Conservation (phyloP, 2,329 filamentous ascomycete genomes). For the Penicillium sp. region DNA sequence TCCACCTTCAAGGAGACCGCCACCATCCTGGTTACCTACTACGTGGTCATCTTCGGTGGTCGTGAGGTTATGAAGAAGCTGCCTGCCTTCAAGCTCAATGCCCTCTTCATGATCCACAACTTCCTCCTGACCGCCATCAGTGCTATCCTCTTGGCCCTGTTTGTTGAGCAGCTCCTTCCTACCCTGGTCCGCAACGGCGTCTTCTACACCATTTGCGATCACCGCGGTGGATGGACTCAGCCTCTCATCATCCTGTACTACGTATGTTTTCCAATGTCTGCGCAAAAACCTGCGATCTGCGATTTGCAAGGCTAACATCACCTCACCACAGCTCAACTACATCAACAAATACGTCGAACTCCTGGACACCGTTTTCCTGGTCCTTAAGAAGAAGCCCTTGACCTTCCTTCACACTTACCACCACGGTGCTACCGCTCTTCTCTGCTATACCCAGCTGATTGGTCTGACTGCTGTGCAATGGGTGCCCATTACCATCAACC, state of each 20-base stretch:
- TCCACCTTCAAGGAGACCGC: constrained; percentile 84
- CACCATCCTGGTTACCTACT: constrained; percentile 84
- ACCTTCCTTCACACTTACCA: constrained; percentile 99
- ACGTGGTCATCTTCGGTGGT: constrained; percentile 89
- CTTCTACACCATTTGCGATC: constrained; percentile 82
- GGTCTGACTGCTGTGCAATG: constrained; percentile 92
- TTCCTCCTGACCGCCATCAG: constrained; percentile 89
- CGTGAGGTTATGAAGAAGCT: constrained; percentile 89
- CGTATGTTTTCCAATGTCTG: constrained; percentile 60
- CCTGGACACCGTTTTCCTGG: constrained; percentile 92
- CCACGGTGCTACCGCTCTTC: constrained; percentile 92
- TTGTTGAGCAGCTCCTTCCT: constrained; percentile 87
- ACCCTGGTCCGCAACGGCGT: constrained; percentile 79
- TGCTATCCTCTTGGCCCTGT: constrained; percentile 77
- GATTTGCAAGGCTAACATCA: constrained; percentile 43
- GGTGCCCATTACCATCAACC: constrained; percentile 90
- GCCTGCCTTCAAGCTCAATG: constrained; percentile 82
- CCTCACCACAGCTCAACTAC: constrained; percentile 79
- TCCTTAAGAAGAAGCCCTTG: constrained; percentile 99
- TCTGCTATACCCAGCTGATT: constrained; percentile 97
- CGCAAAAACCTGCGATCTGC: not conserved
- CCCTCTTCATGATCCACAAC: constrained; percentile 94
- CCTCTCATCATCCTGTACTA: constrained; percentile 95
- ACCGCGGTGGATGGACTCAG: constrained; percentile 88
- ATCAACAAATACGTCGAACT: constrained; percentile 97